A percentile compares a stretch with the other conserved stretches of the same genome.
phyloP scores from a whole-genome alignment of 192 early-diverging fungal species.

The Glomus cerebriforme region DNA sequence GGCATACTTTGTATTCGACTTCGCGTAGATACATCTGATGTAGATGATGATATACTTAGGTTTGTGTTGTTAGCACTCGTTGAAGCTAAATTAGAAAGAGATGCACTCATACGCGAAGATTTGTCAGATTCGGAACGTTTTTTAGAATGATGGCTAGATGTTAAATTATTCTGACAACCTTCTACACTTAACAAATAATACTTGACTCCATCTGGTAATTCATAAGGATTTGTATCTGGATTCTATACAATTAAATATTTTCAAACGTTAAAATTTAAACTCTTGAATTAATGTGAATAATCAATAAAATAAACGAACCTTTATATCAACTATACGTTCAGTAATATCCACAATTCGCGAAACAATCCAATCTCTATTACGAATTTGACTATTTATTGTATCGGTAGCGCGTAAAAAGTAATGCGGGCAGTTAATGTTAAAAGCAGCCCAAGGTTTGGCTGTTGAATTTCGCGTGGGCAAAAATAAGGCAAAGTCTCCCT shows the following conservation, averaged over 20 bases:
- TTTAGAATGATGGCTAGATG: neutral
- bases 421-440: constrained; percentile 59
- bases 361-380: constrained; percentile 52
- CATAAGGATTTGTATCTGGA: constrained; percentile 48
- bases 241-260: constrained; percentile 12
- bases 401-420: constrained; percentile 54
- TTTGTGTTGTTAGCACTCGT: neutral
- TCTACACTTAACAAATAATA: constrained; percentile 55
- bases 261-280: too few species aligned
- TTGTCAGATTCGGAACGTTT: neutral
- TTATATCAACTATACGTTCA: constrained; percentile 47
- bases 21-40: neutral
- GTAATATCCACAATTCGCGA: constrained; percentile 51
- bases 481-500: constrained; percentile 57
- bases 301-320: constrained; percentile 29
- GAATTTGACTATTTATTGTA: constrained; percentile 38
- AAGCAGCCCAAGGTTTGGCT: constrained; percentile 60
- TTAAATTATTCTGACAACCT: constrained; percentile 35
- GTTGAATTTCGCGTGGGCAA: constrained; percentile 55
- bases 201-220: constrained; percentile 51
- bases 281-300: neutral
- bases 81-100: neutral
- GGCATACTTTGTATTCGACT: neutral
- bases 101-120: neutral
- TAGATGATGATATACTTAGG: neutral